These are phyloP conservation scores for Rubus parviflorus DNA, from an alignment of 306 rosid genomes.

Conservation along the genomic window DNA sequence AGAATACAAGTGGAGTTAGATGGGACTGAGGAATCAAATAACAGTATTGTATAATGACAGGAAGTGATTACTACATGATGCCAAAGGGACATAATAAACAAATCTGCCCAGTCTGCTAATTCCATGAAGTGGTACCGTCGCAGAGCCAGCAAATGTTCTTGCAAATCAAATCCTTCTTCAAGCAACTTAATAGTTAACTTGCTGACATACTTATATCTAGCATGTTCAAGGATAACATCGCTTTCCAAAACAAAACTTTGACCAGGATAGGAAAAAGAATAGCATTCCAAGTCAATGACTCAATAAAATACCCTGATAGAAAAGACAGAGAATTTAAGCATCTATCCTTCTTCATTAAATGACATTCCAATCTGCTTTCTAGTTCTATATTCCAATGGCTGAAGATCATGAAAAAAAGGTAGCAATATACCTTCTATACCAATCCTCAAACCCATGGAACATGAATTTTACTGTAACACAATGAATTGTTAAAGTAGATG, in stretches of 20 bases:
- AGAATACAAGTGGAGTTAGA: constrained; percentile 28
- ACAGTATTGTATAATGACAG: constrained; percentile 10
- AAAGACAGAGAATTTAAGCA: neutral
- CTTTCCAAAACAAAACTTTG: constrained; percentile 23
- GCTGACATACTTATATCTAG: constrained; percentile 89
- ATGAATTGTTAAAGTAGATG: neutral
- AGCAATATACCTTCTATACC: neutral
- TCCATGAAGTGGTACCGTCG: constrained; percentile 95
- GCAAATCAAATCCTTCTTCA: constrained; percentile 85
- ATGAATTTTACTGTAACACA: neutral
- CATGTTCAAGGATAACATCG: constrained; percentile 46
- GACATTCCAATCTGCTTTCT: neutral
- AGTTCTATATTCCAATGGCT: neutral
- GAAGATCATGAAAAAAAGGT: neutral
- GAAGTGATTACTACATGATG: constrained; percentile 49
- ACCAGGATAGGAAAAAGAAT: constrained; percentile 23
- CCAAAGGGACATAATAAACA: constrained; percentile 88
- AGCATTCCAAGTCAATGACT: neutral
- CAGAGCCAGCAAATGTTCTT: constrained; percentile 80
- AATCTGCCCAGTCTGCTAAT: constrained; percentile 94
- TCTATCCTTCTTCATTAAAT: neutral
- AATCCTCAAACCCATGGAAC: neutral
- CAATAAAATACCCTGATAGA: neutral
- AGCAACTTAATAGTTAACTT: constrained; percentile 81
- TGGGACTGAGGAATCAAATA: constrained; percentile 18